These are phyloP conservation scores for Vitis riparia DNA, from an alignment of 164 flowering plant species.

Conservation along the genomic window DNA sequence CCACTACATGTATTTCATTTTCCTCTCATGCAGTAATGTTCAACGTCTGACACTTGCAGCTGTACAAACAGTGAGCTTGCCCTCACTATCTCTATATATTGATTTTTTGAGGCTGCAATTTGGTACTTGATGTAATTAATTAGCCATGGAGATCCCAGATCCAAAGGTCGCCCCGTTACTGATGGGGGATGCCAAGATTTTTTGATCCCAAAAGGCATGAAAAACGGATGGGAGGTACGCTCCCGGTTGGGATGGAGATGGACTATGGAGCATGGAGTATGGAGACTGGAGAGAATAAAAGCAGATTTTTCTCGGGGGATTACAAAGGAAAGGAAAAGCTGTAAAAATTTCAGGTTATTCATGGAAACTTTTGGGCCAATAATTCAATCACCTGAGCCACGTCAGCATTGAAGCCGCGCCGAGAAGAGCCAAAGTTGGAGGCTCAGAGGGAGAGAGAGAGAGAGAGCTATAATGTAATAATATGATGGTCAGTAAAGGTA, in stretches of 20 bases:
- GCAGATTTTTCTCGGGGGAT: constrained; percentile 25
- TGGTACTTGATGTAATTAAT: too few relatives aligned
- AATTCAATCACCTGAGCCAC: constrained; percentile 55
- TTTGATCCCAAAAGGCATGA: too few relatives aligned
- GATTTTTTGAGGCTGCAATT: too few relatives aligned
- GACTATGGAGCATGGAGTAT: not conserved
- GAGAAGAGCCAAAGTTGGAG: constrained; percentile 16
- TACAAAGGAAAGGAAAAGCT: constrained; percentile 31
- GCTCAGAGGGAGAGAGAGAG: constrained; percentile 3
- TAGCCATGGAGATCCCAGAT: too few relatives aligned
- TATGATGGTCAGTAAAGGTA: constrained; percentile 26
- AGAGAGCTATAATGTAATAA: constrained; percentile 7
- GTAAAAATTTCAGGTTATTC: constrained; percentile 25
- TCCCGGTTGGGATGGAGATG: not conserved
- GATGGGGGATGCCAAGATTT: too few relatives aligned
- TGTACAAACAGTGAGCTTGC: not conserved
- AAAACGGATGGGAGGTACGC: too few relatives aligned
- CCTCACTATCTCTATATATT: not conserved
- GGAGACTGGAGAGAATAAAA: constrained; percentile 3
- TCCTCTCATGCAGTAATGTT: constrained; percentile 14
- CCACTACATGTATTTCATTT: constrained; percentile 6
- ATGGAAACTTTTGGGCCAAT: constrained; percentile 52
- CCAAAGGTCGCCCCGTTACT: too few relatives aligned
- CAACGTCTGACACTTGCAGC: constrained; percentile 9
- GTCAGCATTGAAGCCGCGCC: constrained; percentile 33